A percentile compares a stretch with the other conserved stretches of the same genome.
phyloP scores from a whole-genome alignment of 202 grass and related monocot genomes.

The Brachypodium distachyon region DNA sequence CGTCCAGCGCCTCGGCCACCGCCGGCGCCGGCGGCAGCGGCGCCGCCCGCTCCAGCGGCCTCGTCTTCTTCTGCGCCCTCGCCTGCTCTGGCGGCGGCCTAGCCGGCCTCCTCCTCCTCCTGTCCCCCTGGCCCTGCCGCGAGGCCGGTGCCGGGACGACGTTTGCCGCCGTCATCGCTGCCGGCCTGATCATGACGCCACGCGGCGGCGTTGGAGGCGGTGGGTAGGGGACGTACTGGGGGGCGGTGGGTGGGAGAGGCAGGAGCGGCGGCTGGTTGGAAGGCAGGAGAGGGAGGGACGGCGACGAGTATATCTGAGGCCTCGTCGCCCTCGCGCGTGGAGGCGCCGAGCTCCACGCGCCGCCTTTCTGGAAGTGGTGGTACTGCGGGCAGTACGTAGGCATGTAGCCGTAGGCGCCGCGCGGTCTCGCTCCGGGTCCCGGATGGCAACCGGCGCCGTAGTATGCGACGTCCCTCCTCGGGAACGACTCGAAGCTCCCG shows the following conservation, averaged over 20 bases:
- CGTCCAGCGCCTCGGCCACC: constrained; percentile 39
- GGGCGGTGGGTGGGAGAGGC: constrained; percentile 37
- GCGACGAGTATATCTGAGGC: constrained; percentile 29
- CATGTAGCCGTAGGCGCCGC: neutral
- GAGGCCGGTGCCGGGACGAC: neutral
- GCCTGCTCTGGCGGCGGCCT: constrained; percentile 20
- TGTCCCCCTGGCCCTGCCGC: constrained; percentile 11
- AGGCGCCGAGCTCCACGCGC: constrained; percentile 17
- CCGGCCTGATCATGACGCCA: neutral
- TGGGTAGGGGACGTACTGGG: constrained; percentile 16
- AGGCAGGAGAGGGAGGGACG: constrained; percentile 39
- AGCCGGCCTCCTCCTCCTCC: constrained; percentile 36
- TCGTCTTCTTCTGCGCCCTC: constrained; percentile 13
- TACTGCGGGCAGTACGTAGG: constrained; percentile 6
- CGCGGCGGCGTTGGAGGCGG: neutral
- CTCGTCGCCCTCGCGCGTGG: constrained; percentile 3
- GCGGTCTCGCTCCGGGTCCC: neutral
- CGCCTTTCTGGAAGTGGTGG: constrained; percentile 8
- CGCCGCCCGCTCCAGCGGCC: constrained; percentile 46
- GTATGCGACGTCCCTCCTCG: neutral
- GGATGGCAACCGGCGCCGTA: constrained; percentile 2
- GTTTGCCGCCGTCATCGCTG: neutral
- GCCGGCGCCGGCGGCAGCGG: constrained; percentile 23
- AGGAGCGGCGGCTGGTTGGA: constrained; percentile 51
- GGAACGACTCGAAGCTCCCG: constrained; percentile 28